Conservation (phyloP, 441 rosid genomes). For the Rhodomyrtus psidioides region DNA sequence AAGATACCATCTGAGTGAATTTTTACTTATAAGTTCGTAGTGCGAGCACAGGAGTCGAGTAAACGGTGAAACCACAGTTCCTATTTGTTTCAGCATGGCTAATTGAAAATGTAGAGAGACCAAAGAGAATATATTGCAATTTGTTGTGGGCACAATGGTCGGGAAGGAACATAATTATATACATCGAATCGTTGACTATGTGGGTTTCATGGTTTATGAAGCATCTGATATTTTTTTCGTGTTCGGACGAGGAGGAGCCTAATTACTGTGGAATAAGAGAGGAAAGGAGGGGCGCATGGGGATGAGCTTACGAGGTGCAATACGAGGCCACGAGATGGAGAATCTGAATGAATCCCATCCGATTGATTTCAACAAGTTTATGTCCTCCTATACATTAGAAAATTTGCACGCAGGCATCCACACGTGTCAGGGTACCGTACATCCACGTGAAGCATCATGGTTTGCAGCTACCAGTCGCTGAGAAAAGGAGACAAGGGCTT, state of each 20-base stretch:
- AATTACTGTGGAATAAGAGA: neutral
- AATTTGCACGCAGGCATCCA: neutral
- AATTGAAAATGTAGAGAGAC: neutral
- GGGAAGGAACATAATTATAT: neutral
- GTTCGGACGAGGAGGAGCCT: neutral
- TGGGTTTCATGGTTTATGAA: neutral
- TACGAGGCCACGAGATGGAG: conserved; percentile 81
- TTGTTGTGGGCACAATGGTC: neutral
- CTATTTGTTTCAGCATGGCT: neutral
- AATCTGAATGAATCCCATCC: conserved; percentile 58
- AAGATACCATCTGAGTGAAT: neutral
- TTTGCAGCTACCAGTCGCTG: neutral
- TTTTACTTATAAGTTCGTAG: neutral
- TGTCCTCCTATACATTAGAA: conserved; percentile 31
- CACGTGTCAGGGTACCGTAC: neutral
- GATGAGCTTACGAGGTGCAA: conserved; percentile 38
- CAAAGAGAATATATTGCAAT: neutral
- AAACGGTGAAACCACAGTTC: neutral
- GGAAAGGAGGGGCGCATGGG: neutral
- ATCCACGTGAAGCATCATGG: neutral
- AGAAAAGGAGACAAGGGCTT: neutral
- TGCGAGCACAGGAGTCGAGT: neutral
- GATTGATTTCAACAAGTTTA: conserved; percentile 36
- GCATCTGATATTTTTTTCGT: neutral
- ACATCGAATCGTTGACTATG: neutral